A percentile compares a stretch with the other conserved stretches of the same genome.
Evolutionary conservation across 2,329 filamentous ascomycete genomes (phyloP).

Genomic region (Biscogniauxia sp.): DNA sequence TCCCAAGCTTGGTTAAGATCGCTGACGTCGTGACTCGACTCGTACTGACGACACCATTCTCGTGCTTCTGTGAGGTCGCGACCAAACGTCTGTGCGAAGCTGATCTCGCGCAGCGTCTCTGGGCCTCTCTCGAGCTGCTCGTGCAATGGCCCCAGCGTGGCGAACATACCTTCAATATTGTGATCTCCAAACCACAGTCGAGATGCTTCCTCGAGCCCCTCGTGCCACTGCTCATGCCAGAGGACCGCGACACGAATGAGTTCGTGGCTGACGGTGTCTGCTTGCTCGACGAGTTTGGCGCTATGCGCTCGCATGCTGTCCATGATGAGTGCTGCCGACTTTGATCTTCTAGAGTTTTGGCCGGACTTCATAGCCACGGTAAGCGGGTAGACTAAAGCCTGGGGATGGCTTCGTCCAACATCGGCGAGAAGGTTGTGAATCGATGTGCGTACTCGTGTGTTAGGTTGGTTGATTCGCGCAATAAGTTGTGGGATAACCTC

Average conservation of each 20-base stretch:
- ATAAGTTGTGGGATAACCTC: constrained; percentile 98
- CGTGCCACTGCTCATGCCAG: constrained; percentile 99
- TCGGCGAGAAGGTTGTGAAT: constrained; percentile 92
- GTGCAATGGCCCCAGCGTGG: constrained; percentile 84
- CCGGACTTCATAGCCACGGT: constrained; percentile 96
- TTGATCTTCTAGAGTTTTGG: constrained; percentile 77
- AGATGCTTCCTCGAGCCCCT: constrained; percentile 94
- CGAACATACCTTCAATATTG: constrained; percentile 97
- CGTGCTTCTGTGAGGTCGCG: constrained; percentile 91
- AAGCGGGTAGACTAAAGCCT: constrained; percentile 93
- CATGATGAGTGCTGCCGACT: constrained; percentile 92
- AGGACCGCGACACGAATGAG: constrained; percentile 94
- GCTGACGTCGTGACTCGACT: constrained; percentile 81
- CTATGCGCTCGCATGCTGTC: constrained; percentile 97
- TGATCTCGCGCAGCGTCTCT: constrained; percentile 91
- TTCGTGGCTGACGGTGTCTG: constrained; percentile 91
- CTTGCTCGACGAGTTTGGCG: constrained; percentile 87
- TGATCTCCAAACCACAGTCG: constrained; percentile 96
- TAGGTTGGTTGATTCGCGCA: constrained; percentile 94
- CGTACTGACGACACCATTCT: constrained; percentile 93
- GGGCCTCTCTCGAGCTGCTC: constrained; percentile 87
- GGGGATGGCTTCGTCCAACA: constrained; percentile 90
- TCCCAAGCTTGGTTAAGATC: constrained; percentile 99
- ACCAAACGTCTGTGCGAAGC: constrained; percentile 95
- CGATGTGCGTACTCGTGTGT: constrained; percentile 79